Percentiles rank a stretch among this genome's conserved stretches.
Conservation (phyloP, 2,329 filamentous ascomycete species). For the Mollisiaceae sp. region DNA sequence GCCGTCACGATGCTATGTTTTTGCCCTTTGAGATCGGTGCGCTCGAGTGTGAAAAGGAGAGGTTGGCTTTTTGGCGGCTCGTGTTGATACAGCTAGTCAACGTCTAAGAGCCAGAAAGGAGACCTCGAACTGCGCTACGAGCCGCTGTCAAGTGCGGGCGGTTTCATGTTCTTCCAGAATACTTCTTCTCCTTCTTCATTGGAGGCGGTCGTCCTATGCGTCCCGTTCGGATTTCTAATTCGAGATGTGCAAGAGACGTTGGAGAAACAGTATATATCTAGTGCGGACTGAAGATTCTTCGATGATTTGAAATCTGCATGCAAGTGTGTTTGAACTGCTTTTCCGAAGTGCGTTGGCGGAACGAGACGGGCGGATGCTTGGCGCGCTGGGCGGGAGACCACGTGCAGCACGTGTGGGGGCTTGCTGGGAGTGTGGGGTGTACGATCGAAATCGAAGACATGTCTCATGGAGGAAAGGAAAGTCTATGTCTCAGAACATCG, state of each 20-base stretch:
- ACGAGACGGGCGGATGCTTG: neutral
- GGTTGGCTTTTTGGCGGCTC: neutral
- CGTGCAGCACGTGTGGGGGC: slow-evolving; percentile 1
- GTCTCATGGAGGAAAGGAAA: neutral
- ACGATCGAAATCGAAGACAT: neutral
- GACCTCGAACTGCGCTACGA: slow-evolving; percentile 6
- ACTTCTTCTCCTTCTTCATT: slow-evolving; percentile 11
- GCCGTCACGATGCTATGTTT: neutral
- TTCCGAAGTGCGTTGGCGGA: neutral
- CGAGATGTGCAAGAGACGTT: neutral
- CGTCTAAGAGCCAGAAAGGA: neutral
- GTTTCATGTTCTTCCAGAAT: slow-evolving; percentile 8
- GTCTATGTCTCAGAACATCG: neutral
- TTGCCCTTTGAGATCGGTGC: neutral
- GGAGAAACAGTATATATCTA: neutral
- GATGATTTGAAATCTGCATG: neutral
- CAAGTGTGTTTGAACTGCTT: neutral
- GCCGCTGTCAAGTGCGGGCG: slow-evolving; percentile 12
- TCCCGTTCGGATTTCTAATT: neutral
- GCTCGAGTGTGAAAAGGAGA: slow-evolving; percentile 1
- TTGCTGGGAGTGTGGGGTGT: neutral
- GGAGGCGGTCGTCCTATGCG: neutral
- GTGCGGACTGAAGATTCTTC: neutral
- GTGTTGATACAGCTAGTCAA: neutral
- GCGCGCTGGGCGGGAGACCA: neutral